A percentile compares a stretch with the other conserved stretches of the same genome.
phyloP scores from a whole-genome alignment of 768 basidiomycete species.

The Pisolithus albus region DNA sequence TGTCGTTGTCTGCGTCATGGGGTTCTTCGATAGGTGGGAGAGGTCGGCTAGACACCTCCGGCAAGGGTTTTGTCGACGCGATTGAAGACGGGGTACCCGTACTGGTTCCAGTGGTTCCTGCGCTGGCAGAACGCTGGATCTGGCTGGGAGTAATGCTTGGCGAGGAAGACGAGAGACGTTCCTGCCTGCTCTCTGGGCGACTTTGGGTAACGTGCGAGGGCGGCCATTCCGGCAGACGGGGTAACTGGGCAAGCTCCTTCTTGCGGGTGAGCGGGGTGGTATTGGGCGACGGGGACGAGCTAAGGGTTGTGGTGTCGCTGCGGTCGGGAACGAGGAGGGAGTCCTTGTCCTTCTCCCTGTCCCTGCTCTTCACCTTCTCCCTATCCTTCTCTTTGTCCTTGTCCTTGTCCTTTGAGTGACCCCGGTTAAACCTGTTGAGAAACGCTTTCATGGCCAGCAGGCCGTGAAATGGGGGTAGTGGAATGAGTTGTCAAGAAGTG shows the following conservation, averaged over 20 bases:
- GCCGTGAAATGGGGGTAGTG: background rate
- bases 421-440: constrained; percentile 67
- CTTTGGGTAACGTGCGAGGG: constrained; percentile 32
- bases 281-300: constrained; percentile 21
- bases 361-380: constrained; percentile 17
- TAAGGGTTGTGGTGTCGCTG: constrained; percentile 28
- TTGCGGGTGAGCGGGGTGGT: constrained; percentile 38
- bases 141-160: constrained; percentile 14
- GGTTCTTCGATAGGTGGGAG: constrained; percentile 44
- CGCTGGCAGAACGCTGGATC: constrained; percentile 23
- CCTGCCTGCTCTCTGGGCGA: constrained; percentile 11
- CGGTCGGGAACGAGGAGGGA: constrained; percentile 23
- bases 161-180: constrained; percentile 12
- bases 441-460: constrained; percentile 69
- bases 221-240: constrained; percentile 65
- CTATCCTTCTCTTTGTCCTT: constrained; percentile 8
- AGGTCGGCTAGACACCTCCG: constrained; percentile 50
- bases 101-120: constrained; percentile 27
- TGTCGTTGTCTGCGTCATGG: constrained; percentile 28
- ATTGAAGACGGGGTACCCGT: constrained; percentile 39
- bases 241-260: constrained; percentile 41
- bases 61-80: constrained; percentile 62
- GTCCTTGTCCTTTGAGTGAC: constrained; percentile 40
- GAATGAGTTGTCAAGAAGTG: background rate
- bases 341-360: constrained; percentile 22